Base-by-base conservation (phyloP, 1,284 basidiomycete species). In the Xerocomus amazonicus region DNA sequence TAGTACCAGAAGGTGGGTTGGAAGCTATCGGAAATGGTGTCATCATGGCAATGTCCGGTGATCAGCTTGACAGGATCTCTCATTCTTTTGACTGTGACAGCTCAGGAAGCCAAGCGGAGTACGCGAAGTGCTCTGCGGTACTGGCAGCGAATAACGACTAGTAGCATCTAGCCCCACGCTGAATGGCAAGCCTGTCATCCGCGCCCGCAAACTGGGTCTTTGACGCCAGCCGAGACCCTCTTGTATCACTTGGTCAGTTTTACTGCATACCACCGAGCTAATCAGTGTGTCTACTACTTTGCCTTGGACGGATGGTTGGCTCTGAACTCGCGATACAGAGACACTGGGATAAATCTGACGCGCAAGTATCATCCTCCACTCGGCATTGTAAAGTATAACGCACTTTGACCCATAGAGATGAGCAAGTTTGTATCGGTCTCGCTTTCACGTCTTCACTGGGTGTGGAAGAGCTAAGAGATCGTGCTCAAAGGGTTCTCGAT, bases 291-390 rank as follows among this genome's bases (percentile, higher is more conserved):
- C 27, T 26, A 23, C 19, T 23, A 23, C 10, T 23, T 13, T 37
- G 4, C 3, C 0, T 32, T 17, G 60, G 58, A 14, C 51, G 40
- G 7, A 19, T 62, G 40, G 41, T 60, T 17, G 58, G 60, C 27
- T 62, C 59, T 28, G 60, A 60, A 23, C 47, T 52, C 40, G 3
- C 23, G 12, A 40, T 60, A 43, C 59, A 59, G 16, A 48, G 13
- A 34, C 5, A 45, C 35, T 59, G 54, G 57, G 35, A 59, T 17
- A 5, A 36, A 6, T 50, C 32, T 38, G 57, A 58, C 35, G 57
- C 49, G 54, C n/a, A 41, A 57, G 57, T 57, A 9, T 8, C 13
- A 16, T 10, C 36, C 2, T 23, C 19, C 35, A 3, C 26, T 43
- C 8, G 9, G 12, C 9, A 5, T 17, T 10, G 31, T 9, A 26